These are phyloP conservation scores for Bipolaris sorokiniana DNA, from an alignment of 2,329 filamentous ascomycete species.

Conservation along the genomic window DNA sequence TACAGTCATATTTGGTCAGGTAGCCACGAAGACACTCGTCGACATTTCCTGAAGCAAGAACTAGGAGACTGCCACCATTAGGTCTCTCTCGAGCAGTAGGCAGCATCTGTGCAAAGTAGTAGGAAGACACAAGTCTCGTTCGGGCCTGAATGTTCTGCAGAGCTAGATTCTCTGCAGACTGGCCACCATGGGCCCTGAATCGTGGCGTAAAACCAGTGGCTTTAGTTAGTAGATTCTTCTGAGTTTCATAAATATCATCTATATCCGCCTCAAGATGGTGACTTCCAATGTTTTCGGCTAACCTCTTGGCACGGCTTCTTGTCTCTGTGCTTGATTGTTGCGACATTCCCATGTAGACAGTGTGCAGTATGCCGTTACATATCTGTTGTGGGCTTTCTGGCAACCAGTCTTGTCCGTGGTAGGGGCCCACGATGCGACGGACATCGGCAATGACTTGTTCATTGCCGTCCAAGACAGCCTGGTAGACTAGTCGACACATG, in stretches of 20 bases:
- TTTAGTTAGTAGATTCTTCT: conserved; percentile 64
- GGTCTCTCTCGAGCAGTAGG: conserved; percentile 63
- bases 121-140: conserved; percentile 69
- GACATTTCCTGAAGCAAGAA: conserved; percentile 70
- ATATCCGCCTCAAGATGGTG: conserved; percentile 66
- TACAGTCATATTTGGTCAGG: conserved; percentile 74
- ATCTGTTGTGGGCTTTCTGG: conserved; percentile 66
- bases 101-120: conserved; percentile 68
- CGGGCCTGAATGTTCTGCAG: conserved; percentile 14
- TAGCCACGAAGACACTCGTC: conserved; percentile 62
- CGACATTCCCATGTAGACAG: conserved; percentile 37
- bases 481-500: conserved; percentile 64
- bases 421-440: conserved; percentile 58
- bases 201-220: conserved; percentile 66
- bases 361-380: conserved; percentile 65
- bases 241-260: conserved; percentile 67
- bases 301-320: conserved; percentile 65
- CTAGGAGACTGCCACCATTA: conserved; percentile 65
- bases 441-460: conserved; percentile 63
- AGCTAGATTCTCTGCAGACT: conserved; percentile 60
- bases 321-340: conserved; percentile 68
- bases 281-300: conserved; percentile 68
- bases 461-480: conserved; percentile 59
- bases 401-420: conserved; percentile 55
- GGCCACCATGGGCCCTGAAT: conserved; percentile 70